Evolutionary conservation across 345 rosid species (phyloP).

Genomic region (Eutrema heterophyllum): DNA sequence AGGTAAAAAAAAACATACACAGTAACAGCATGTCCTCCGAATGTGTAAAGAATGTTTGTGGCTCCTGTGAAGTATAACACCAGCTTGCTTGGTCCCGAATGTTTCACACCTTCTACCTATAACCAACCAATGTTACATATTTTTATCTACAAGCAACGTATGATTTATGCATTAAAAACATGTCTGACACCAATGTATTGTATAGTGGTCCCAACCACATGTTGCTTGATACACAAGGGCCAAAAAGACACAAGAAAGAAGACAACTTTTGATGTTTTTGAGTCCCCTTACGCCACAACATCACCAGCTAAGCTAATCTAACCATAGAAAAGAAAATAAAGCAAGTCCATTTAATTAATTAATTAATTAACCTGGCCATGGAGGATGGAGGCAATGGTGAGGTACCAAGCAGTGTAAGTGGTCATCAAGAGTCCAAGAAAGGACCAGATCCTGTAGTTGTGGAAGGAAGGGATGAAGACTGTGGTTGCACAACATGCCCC

Average conservation of each 20-base stretch:
- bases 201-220: conserved; percentile 19
- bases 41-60: conserved; percentile 99
- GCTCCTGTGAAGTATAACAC: conserved; percentile 97
- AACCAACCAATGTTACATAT: background rate
- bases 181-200: conserved; percentile 26
- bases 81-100: conserved; percentile 85
- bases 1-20: conserved; percentile 55
- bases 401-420: conserved; percentile 98
- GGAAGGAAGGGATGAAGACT: conserved; percentile 96
- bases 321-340: background rate
- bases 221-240: conserved; percentile 25
- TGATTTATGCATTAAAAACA: background rate
- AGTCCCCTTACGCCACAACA: conserved; percentile 18
- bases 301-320: conserved; percentile 12
- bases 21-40: conserved; percentile 99
- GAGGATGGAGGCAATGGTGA: conserved; percentile 84
- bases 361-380: conserved; percentile 58
- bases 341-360: too few relatives aligned
- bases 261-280: conserved; percentile 29
- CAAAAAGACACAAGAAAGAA: conserved; percentile 22
- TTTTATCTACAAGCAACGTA: background rate
- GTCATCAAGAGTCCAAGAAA: conserved; percentile 98
- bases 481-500: conserved; percentile 99
- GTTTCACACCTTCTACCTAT: conserved; percentile 86
- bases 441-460: conserved; percentile 98